Base-by-base conservation (phyloP, 2,329 filamentous ascomycete species). In the Zelopaecilomyces penicillatus region DNA sequence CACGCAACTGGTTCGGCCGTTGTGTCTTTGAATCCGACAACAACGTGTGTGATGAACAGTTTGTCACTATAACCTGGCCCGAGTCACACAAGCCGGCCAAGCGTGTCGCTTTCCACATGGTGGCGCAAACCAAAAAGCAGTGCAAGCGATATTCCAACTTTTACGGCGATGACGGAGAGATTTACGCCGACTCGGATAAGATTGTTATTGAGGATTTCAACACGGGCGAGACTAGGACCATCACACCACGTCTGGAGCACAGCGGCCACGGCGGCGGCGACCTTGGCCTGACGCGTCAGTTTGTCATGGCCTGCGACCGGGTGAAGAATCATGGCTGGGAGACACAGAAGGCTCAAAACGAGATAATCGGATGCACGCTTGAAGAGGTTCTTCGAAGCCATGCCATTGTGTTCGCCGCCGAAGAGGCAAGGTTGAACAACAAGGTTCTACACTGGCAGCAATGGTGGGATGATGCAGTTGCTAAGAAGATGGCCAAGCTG, bases 11-110 rank as follows among this genome's bases (percentile, higher is more conserved):
- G 88, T 97, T 89, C 58, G 93, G 93, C 0, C 80, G 91, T n/a
- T 98, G 93, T 59, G 93, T 97, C 2, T 97, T 83, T 66, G 93
- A 96, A 61, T 73, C 83, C 4, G 89, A 95, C 65, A 98, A 97
- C 65, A 82, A 94, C 57, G 93, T 97, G 36, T 87, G 83, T 57
- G 93, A 98, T 62, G 88, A 97, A 57, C 91, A 97, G 63, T 76
- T 84, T 28, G 93, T 97, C 19, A 91, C 85, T 0, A 79, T 97
- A 42, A 80, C 77, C 4, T 97, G 91, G 89, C 84, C 89, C 9
- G 87, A 94, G 46, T 54, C 56, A n/a, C 48, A 46, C 39, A 71
- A 80, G 27, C 79, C 79, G 2, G 79, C 87, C 37, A 97, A 97
- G 68, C 88, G 84, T 11, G 91, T 90, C 1, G 82, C 82, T 2